These are phyloP conservation scores for Cladosporium sp. DNA, from an alignment of 2,329 filamentous ascomycete species.

Conservation along the genomic window DNA sequence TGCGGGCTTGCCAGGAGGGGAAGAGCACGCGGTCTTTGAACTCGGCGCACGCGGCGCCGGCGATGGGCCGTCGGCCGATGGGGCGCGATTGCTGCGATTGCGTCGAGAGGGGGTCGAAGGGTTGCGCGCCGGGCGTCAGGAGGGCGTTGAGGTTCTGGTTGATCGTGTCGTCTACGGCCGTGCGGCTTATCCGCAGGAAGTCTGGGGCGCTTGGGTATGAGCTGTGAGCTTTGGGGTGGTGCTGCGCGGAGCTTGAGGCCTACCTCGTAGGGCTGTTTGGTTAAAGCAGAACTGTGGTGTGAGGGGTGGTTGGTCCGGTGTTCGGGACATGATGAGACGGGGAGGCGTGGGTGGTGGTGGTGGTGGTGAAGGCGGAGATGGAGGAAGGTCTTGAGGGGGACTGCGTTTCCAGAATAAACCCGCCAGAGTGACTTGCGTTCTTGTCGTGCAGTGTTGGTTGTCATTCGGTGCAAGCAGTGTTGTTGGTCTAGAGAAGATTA, in stretches of 20 bases:
- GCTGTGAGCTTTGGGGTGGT: constrained; percentile 21
- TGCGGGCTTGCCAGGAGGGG: constrained; percentile 77
- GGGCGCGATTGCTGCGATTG: constrained; percentile 53
- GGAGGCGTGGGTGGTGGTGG: constrained; percentile 8
- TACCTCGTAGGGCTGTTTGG: constrained; percentile 45
- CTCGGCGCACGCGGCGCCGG: constrained; percentile 54
- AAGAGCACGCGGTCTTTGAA: constrained; percentile 80
- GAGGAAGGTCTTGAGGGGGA: constrained; percentile 1
- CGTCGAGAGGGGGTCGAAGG: constrained; percentile 77
- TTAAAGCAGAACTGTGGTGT: constrained; percentile 49
- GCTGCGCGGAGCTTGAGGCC: background rate
- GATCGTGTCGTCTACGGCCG: constrained; percentile 86
- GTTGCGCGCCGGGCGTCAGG: constrained; percentile 61
- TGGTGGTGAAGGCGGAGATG: constrained; percentile 11
- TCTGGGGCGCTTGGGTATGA: constrained; percentile 49
- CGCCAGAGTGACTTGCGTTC: constrained; percentile 21
- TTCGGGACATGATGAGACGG: constrained; percentile 35
- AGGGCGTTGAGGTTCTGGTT: constrained; percentile 88
- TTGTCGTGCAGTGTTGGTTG: no score
- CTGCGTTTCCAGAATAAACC: constrained; percentile 23
- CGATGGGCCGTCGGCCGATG: constrained; percentile 47
- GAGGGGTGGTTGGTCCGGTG: constrained; percentile 34
- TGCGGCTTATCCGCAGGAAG: constrained; percentile 80
- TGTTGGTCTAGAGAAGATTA: no score
- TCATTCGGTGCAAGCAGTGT: no score